A percentile compares a stretch with the other conserved stretches of the same genome.
Evolutionary conservation across 2,329 filamentous ascomycete genomes (phyloP).

Genomic region (Amylocarpus encephaloides): DNA sequence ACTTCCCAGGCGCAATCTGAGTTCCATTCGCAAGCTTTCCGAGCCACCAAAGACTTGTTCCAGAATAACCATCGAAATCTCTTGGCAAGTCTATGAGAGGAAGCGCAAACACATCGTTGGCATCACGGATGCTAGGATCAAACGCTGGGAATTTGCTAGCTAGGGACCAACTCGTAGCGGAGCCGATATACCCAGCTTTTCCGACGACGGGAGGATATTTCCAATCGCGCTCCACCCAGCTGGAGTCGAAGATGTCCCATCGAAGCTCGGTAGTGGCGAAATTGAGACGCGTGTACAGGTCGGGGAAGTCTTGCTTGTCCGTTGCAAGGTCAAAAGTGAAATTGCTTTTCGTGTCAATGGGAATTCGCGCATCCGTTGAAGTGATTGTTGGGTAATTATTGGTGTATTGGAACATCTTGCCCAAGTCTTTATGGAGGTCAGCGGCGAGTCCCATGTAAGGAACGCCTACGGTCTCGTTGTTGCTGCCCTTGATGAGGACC

Average conservation of each 20-base stretch:
- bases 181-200: neutral
- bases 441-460: slow-evolving; percentile 1
- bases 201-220: neutral
- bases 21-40: neutral
- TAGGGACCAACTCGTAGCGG: neutral
- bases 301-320: neutral
- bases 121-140: neutral
- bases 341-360: neutral
- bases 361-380: neutral
- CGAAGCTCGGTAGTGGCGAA: neutral
- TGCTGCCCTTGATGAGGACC: slow-evolving; percentile 39
- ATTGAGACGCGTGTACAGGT: neutral
- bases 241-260: neutral
- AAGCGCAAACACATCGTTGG: neutral
- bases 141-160: neutral
- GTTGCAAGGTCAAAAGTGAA: neutral
- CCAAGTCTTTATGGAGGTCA: neutral
- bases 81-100: neutral
- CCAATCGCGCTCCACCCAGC: neutral
- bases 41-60: neutral
- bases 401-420: neutral
- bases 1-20: neutral
- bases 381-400: neutral
- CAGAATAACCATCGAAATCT: neutral
- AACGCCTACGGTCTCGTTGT: slow-evolving; percentile 13